Evolutionary conservation across 148 eudicot species (phyloP), one percentile per base, ranked within the genome.

Genomic region (Beta vulgaris): DNA sequence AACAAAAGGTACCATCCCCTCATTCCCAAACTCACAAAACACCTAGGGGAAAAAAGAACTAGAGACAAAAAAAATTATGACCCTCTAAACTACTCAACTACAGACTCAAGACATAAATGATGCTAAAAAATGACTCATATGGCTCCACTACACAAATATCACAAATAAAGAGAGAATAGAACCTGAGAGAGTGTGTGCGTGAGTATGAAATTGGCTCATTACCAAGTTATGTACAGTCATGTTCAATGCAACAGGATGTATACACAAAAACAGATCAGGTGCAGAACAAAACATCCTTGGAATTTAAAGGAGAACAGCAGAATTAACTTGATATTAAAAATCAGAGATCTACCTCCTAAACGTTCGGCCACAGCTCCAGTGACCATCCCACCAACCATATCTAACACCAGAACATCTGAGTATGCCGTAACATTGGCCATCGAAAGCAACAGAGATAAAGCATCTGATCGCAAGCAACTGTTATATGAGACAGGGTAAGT

Each of bases 311-410:
- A 12, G 36, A 13, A 10, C 1, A 48, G 21, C 13, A 28, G 18
- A 72, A 61, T 15, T 51, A 21, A 26, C 21, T 28, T n/a, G 23
- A 35, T 49, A 37, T 23, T 46, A 19, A 25, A 31, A 76, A 66
- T 35, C 16, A 71, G 21, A 74, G 53, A 68, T 28, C 42, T 77
- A 95, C 98, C 98, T 92, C 98, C 98, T 76, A 95, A 79, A 49
- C 97, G 93, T 82, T 95, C 98, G 63, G 97, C 97, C 61, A 88
- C 89, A 69, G 98, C 91, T 77, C 97, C 98, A 71, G 97, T 92
- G 82, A 90, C 76, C 44, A 95, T 69, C 70, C 98, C 98, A 70
- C 95, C 93, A 65, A 92, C 86, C 97, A 89, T 92, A 82, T 95
- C 97, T 71, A 95, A 85, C 73, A 88, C 82, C 71, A 95, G 86